Percentiles rank a stretch among this genome's conserved stretches.
These are phyloP conservation scores for Arabis hirsuta DNA, from an alignment of 345 rosid genomes.

Conservation along the genomic window DNA sequence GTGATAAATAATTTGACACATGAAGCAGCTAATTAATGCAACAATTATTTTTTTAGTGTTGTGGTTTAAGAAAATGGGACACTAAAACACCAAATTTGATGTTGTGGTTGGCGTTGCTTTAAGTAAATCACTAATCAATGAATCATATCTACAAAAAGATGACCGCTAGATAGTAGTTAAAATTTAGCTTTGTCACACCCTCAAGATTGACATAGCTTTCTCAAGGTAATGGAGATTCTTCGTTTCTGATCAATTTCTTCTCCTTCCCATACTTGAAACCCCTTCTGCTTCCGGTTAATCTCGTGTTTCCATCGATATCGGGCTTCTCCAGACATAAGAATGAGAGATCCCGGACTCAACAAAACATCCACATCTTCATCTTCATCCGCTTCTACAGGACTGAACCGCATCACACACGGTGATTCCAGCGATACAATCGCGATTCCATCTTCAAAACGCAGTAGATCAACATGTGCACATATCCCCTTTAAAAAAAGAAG, in stretches of 20 bases:
- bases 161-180: background rate
- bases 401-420: conserved; percentile 83
- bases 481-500: conserved; percentile 61
- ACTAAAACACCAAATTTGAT: too few relatives aligned
- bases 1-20: too few relatives aligned
- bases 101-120: too few relatives aligned
- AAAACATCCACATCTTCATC: conserved; percentile 49
- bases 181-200: background rate
- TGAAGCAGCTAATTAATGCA: too few relatives aligned
- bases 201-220: conserved; percentile 43
- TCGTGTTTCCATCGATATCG: conserved; percentile 91
- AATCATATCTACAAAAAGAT: too few relatives aligned
- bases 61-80: too few relatives aligned
- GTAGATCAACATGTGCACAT: conserved; percentile 87
- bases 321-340: conserved; percentile 83
- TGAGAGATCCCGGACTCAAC: conserved; percentile 77
- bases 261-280: conserved; percentile 82
- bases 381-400: conserved; percentile 40
- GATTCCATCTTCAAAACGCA: conserved; percentile 92
- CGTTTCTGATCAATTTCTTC: conserved; percentile 64
- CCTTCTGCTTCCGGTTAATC: conserved; percentile 74
- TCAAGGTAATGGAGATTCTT: conserved; percentile 77
- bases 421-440: conserved; percentile 86
- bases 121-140: too few relatives aligned
- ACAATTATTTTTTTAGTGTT: too few relatives aligned